Evolutionary conservation across 805 yeast species (phyloP), one percentile per base, ranked within the genome.

Genomic region (Candida silvicultrix): DNA sequence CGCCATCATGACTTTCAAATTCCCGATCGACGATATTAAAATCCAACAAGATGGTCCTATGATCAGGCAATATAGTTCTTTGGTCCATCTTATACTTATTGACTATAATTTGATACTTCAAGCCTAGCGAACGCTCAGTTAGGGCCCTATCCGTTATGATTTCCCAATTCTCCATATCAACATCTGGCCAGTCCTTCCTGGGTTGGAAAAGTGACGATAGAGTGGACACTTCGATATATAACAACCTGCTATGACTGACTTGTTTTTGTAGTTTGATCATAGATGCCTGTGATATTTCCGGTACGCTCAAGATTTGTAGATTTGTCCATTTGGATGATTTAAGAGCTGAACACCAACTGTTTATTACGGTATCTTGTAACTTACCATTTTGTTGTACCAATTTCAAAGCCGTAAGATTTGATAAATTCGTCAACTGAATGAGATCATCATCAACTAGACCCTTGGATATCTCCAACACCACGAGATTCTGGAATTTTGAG

Each of bases 301-400:
- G 59, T 3, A 59, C 22, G 2, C 53, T 49, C 4, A 59, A 36
- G n/a, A 58, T 21, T 22, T 56, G 57, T 7, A 59, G 38, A 7
- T 51, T 50, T 2, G 44, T 16, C 63, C 62, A 59, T 44, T 59
- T 59, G 5, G 40, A 20, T 1, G 50, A 40, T 23, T 48, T 55
- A n/a, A 59, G 21, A 2, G 62, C 49, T 1, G 53, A 34, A 22
- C 57, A 51, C 62, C 63, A 57, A 18, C 43, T 44, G 6, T 53
- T 25, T 6, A 59, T 48, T 2, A 55, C 49, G 0, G 49, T 48
- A n/a, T 58, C 62, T 2, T 54, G 47, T 5, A 56, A 22, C 1
- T 45, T 38, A 6, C 45, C 41, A 2, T 47, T 12, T 14, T 48
- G 28, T 2, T 34, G 37, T 6, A 53, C 43, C 2, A 58, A 39